A percentile compares a stretch with the other conserved stretches of the same genome.
These are phyloP conservation scores for Citrus trifoliata DNA, from an alignment of 345 rosid genomes.

Conservation along the genomic window DNA sequence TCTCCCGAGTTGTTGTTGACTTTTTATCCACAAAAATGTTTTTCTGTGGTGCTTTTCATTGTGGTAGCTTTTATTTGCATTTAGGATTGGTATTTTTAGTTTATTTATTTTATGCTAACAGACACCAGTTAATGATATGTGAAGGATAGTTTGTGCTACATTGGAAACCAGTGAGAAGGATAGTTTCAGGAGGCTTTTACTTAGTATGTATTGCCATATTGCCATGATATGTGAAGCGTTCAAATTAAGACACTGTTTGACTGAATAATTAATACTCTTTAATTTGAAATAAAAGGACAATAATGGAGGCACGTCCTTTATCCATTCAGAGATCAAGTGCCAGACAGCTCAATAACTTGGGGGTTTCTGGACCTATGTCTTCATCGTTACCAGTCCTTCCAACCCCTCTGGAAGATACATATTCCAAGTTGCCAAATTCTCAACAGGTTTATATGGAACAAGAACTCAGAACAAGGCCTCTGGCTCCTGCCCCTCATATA, in stretches of 20 bases:
- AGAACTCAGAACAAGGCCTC: conserved; percentile 39
- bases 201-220: conserved; percentile 8
- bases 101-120: conserved; percentile 6
- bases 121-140: conserved; percentile 16
- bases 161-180: conserved; percentile 12
- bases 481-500: conserved; percentile 40
- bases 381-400: conserved; percentile 57
- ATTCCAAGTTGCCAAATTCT: conserved; percentile 39
- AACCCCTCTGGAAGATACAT: conserved; percentile 39
- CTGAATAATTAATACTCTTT: conserved; percentile 5
- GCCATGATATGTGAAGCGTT: neutral
- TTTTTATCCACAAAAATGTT: neutral
- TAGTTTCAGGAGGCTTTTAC: conserved; percentile 20
- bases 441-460: conserved; percentile 45
- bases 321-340: conserved; percentile 53
- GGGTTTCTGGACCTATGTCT: conserved; percentile 46
- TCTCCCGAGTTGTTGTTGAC: neutral
- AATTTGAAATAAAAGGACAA: conserved; percentile 28
- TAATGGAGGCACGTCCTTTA: conserved; percentile 62
- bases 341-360: conserved; percentile 49
- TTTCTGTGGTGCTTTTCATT: neutral
- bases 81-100: neutral
- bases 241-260: conserved; percentile 14
- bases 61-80: neutral
- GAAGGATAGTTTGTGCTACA: neutral